Conservation (phyloP, 495 filamentous ascomycete species). For the Neurospora sp. region DNA sequence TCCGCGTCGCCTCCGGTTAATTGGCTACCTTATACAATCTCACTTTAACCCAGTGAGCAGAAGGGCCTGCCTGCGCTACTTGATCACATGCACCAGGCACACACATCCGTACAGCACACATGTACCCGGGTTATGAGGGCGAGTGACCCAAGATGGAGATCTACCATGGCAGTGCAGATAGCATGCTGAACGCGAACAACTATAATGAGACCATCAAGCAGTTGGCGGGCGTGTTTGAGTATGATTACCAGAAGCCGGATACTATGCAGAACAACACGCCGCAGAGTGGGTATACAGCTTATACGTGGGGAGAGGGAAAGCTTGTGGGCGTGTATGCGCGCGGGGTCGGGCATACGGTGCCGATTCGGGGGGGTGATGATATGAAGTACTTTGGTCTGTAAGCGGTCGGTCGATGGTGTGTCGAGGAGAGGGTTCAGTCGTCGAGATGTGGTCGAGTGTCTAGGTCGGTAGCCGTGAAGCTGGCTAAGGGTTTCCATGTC, state of each 20-base stretch:
- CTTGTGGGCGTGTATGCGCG: slow-evolving; percentile 12
- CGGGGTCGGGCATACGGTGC: slow-evolving; percentile 16
- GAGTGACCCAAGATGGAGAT: slow-evolving; percentile 38
- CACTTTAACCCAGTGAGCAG: too few relatives aligned
- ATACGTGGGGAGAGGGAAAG: slow-evolving; percentile 9
- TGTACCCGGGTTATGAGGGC: slow-evolving; percentile 37
- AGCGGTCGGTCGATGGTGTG: neutral
- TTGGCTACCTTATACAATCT: too few relatives aligned
- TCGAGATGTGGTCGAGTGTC: neutral
- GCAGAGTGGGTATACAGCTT: slow-evolving; percentile 10
- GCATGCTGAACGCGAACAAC: slow-evolving; percentile 31
- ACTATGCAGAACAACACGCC: slow-evolving; percentile 7
- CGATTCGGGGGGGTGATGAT: slow-evolving; percentile 12
- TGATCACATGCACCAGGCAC: too few relatives aligned
- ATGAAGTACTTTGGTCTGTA: slow-evolving; percentile 15
- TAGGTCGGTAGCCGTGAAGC: too few relatives aligned
- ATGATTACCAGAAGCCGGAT: slow-evolving; percentile 8
- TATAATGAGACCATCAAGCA: slow-evolving; percentile 42
- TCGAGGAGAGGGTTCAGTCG: neutral
- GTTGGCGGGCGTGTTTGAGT: slow-evolving; percentile 39
- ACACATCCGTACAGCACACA: too few relatives aligned
- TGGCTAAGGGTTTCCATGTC: too few relatives aligned
- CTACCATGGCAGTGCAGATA: slow-evolving; percentile 37
- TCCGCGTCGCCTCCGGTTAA: too few relatives aligned
- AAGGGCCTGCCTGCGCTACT: too few relatives aligned